Evolutionary conservation across 148 eudicot species (phyloP).

Genomic region (Camellia granthamiana): DNA sequence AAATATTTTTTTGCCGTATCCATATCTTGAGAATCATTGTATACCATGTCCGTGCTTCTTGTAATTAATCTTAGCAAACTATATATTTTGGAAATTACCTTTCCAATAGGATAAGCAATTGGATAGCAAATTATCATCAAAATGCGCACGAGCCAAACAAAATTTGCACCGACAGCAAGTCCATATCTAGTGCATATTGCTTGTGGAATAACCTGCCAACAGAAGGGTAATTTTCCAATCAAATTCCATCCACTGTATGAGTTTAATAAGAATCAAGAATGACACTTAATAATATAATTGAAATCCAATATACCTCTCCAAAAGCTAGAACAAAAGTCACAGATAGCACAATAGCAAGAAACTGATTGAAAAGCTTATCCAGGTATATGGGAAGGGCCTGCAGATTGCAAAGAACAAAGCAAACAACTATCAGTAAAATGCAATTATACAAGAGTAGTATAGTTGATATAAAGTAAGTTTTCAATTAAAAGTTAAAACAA

Average conservation of each 20-base stretch:
- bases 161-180: conserved; percentile 91
- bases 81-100: conserved; percentile 44
- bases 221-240: conserved; percentile 3
- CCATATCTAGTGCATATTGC: conserved; percentile 89
- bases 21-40: no score
- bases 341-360: conserved; percentile 79
- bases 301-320: conserved; percentile 64
- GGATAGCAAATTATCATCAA: conserved; percentile 86
- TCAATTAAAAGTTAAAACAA: background rate
- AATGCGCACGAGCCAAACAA: conserved; percentile 87
- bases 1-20: no score
- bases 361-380: conserved; percentile 92
- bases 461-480: background rate
- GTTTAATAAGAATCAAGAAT: background rate
- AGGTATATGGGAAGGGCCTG: conserved; percentile 97
- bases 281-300: background rate
- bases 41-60: no score
- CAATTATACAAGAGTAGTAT: background rate
- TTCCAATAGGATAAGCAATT: conserved; percentile 87
- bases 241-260: background rate
- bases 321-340: conserved; percentile 93
- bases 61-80: background rate
- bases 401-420: conserved; percentile 27
- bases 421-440: conserved; percentile 8
- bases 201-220: conserved; percentile 95